Conservation (phyloP, 768 basidiomycete genomes). For the Boletus insuetus region DNA sequence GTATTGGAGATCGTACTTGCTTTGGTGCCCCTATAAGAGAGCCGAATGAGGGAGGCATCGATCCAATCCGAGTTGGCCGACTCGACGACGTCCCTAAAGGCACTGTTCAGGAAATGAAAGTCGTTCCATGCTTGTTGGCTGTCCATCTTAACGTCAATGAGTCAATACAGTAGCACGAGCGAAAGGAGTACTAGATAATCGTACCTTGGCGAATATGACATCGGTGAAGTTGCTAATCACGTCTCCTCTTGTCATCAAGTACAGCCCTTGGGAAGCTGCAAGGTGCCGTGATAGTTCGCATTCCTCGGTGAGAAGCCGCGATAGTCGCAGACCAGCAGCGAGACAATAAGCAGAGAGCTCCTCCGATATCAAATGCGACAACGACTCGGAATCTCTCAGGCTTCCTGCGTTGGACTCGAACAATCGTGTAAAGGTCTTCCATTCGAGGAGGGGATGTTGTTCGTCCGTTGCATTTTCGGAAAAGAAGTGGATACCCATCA, state of each 20-base stretch:
- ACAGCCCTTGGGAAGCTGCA: constrained; percentile 62
- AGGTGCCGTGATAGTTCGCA: constrained; percentile 67
- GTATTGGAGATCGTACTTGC: constrained; percentile 48
- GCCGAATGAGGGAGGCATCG: constrained; percentile 64
- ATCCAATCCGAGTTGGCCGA: constrained; percentile 55
- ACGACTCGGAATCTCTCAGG: constrained; percentile 57
- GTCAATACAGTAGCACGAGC: not conserved
- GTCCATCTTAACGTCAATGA: constrained; percentile 56
- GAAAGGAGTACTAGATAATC: constrained; percentile 1
- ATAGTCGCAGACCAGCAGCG: constrained; percentile 48
- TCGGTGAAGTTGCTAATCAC: constrained; percentile 72
- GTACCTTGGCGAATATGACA: constrained; percentile 69
- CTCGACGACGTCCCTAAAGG: constrained; percentile 66
- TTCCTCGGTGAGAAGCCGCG: constrained; percentile 60
- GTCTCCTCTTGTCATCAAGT: constrained; percentile 77
- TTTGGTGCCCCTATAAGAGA: constrained; percentile 59
- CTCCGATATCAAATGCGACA: constrained; percentile 64
- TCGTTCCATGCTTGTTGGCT: constrained; percentile 69
- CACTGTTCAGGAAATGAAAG: constrained; percentile 80
- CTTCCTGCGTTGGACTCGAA: constrained; percentile 29
- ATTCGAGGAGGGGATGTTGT: constrained; percentile 29
- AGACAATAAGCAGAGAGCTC: constrained; percentile 56
- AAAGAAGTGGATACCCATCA: constrained; percentile 37
- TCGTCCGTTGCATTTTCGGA: constrained; percentile 20
- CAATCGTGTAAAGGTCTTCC: constrained; percentile 44